phyloP scores from a whole-genome alignment of 371 early-diverging fungal genomes.

The Syncephalis fuscata region DNA sequence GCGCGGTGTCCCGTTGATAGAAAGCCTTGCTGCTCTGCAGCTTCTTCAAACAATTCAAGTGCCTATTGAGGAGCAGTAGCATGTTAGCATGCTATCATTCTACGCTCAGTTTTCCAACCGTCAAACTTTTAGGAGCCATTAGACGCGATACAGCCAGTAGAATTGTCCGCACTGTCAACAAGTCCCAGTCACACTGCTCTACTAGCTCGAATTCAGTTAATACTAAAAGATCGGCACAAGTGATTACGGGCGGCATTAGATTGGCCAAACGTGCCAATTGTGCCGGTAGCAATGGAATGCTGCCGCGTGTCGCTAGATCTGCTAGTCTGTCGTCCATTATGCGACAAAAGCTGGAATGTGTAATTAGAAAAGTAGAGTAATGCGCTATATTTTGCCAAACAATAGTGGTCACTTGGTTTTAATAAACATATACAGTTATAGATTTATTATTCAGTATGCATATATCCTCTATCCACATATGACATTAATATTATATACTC shows the following conservation, averaged over 20 bases:
- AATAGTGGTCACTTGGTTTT: no score
- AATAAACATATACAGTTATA: no score
- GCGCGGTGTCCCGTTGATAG: conserved; percentile 3
- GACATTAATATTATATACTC: no score
- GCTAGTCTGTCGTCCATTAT: no score
- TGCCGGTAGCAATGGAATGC: no score
- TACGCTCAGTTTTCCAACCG: not conserved
- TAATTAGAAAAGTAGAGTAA: no score
- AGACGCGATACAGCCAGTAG: not conserved
- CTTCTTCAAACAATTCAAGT: not conserved
- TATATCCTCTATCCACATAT: no score
- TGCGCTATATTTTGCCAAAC: no score
- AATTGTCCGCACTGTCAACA: not conserved
- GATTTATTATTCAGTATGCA: no score
- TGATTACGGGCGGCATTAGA: conserved; percentile 1
- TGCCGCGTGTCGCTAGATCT: no score
- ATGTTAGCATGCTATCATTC: not conserved
- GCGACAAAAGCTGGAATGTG: no score
- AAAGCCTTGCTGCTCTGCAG: not conserved
- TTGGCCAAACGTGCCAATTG: no score
- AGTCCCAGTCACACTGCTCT: conserved; percentile 4
- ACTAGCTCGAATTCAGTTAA: conserved; percentile 2
- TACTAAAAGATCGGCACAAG: conserved; percentile 3
- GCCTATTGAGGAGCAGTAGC: not conserved
- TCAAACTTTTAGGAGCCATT: conserved; percentile 2